A percentile compares a stretch with the other conserved stretches of the same genome.
These are phyloP conservation scores for Aureobasidium sp. DNA, from an alignment of 2,329 filamentous ascomycete genomes.

Conservation along the genomic window DNA sequence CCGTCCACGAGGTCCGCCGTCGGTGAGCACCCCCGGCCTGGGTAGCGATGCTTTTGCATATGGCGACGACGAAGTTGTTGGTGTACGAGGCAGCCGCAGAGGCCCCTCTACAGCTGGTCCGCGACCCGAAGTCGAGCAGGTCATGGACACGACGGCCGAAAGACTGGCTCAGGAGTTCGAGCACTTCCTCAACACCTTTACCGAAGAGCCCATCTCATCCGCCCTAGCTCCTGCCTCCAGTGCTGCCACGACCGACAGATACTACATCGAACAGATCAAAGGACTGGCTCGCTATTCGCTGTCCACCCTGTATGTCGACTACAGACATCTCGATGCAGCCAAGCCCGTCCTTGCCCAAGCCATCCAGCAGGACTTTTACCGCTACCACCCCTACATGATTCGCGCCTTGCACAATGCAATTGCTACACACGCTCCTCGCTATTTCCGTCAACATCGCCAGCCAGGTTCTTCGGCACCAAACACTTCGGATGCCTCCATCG, in stretches of 20 bases:
- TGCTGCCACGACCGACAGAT: constrained; percentile 68
- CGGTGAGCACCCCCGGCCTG: constrained; percentile 42
- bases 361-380: constrained; percentile 86
- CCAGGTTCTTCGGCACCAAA: constrained; percentile 67
- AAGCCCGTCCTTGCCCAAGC: constrained; percentile 65
- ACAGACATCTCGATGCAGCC: constrained; percentile 58
- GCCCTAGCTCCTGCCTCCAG: constrained; percentile 49
- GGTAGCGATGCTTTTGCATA: constrained; percentile 52
- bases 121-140: constrained; percentile 57
- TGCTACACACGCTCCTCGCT: constrained; percentile 86
- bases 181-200: constrained; percentile 67
- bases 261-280: constrained; percentile 78
- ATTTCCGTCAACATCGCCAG: constrained; percentile 88
- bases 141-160: constrained; percentile 69
- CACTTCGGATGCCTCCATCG: constrained; percentile 56
- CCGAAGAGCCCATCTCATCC: constrained; percentile 17
- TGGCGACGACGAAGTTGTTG: constrained; percentile 56
- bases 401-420: constrained; percentile 87
- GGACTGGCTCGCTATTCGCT: constrained; percentile 66
- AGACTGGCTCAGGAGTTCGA: constrained; percentile 71
- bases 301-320: constrained; percentile 85
- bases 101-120: constrained; percentile 33
- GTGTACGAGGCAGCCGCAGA: constrained; percentile 42
- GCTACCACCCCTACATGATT: constrained; percentile 86
- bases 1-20: constrained; percentile 47